These are phyloP conservation scores for Syzygium grande DNA, from an alignment of 345 rosid genomes.

Conservation along the genomic window DNA sequence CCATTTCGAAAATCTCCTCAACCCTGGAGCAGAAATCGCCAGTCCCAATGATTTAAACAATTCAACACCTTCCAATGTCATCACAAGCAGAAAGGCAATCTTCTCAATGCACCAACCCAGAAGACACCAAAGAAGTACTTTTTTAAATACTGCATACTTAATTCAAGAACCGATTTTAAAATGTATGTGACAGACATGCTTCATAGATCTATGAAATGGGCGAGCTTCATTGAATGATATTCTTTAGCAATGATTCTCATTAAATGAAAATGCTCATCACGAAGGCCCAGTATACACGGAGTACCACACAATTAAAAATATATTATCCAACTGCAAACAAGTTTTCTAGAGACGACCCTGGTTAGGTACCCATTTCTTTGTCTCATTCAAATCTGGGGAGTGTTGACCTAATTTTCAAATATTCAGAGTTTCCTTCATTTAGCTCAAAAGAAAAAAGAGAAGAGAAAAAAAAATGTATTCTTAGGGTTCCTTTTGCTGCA, in stretches of 20 bases:
- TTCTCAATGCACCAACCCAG: not conserved
- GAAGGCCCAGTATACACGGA: constrained; percentile 2
- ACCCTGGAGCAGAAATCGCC: not conserved
- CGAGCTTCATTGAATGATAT: constrained; percentile 17
- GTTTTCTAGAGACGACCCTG: constrained; percentile 15
- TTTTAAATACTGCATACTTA: not conserved
- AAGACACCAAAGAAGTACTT: not conserved
- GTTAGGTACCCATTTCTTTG: constrained; percentile 3
- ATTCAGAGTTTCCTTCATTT: not conserved
- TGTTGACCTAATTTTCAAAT: not conserved
- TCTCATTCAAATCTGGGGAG: not conserved
- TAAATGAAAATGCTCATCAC: constrained; percentile 10
- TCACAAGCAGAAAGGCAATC: not conserved
- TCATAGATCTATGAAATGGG: constrained; percentile 26
- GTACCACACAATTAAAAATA: constrained; percentile 8
- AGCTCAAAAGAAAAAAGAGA: not conserved
- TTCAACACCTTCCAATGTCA: not conserved
- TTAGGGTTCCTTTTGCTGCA: not conserved
- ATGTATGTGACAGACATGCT: constrained; percentile 48
- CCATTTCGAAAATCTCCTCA: not conserved
- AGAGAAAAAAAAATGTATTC: not conserved
- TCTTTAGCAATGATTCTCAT: constrained; percentile 23
- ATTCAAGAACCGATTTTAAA: constrained; percentile 6
- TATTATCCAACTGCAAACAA: constrained; percentile 7
- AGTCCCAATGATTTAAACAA: not conserved